phyloP scores from a whole-genome alignment of 176 grass and related monocot genomes.

The Avena insularis region DNA sequence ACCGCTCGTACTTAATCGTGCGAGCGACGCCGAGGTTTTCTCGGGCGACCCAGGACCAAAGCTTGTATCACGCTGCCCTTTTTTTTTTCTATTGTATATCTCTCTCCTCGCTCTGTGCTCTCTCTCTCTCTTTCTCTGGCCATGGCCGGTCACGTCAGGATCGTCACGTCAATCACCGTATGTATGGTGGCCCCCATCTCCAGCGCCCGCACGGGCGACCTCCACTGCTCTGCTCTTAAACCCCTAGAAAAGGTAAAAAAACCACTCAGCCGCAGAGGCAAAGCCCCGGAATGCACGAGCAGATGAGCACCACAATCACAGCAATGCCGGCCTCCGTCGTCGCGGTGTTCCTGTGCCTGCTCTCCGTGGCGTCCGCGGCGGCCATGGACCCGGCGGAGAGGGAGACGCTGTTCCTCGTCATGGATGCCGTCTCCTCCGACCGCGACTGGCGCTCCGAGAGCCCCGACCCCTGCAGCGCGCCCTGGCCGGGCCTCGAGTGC shows the following conservation, averaged over 20 bases:
- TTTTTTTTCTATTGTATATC: too few species aligned
- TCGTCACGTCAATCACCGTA: constrained; percentile 51
- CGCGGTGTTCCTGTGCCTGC: constrained; percentile 33
- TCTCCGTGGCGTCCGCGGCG: constrained; percentile 25
- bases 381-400: constrained; percentile 64
- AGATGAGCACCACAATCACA: neutral
- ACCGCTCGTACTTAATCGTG: neutral
- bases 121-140: constrained; percentile 2
- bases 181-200: neutral
- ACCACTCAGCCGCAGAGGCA: neutral
- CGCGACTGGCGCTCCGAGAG: constrained; percentile 77
- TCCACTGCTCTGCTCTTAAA: neutral
- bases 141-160: constrained; percentile 19
- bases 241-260: constrained; percentile 12
- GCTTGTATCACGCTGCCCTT: neutral
- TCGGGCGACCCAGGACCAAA: neutral
- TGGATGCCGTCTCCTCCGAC: constrained; percentile 92
- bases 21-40: constrained; percentile 2
- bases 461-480: constrained; percentile 73
- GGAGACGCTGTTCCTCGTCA: constrained; percentile 78
- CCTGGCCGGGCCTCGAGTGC: constrained; percentile 93
- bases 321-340: constrained; percentile 20
- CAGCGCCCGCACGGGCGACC: neutral
- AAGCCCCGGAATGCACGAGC: constrained; percentile 21
- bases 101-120: too few species aligned